Percentiles rank a stretch among this genome's conserved stretches.
phyloP scores from a whole-genome alignment of 176 grass and related monocot genomes.

The Carex kokanica region DNA sequence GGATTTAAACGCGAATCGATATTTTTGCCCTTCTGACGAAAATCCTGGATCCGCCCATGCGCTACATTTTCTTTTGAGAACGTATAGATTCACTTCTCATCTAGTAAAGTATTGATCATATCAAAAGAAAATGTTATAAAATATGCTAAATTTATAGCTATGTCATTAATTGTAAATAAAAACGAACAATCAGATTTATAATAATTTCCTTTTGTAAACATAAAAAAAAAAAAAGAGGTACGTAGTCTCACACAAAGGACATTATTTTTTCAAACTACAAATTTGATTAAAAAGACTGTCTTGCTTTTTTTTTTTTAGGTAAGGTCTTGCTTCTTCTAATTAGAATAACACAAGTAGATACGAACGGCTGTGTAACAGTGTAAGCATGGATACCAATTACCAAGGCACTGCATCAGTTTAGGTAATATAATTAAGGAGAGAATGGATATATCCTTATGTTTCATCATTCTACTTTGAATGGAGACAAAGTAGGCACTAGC shows the following conservation, averaged over 20 bases:
- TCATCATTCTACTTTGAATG: not conserved
- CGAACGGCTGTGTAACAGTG: not conserved
- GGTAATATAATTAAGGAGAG: not conserved
- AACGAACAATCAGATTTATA: no score
- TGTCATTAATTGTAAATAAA: not conserved
- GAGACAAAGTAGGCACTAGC: conserved; percentile 7
- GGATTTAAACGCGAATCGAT: no score
- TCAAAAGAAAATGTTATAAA: not conserved
- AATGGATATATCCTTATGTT: not conserved
- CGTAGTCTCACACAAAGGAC: no score
- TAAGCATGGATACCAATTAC: not conserved
- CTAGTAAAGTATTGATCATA: not conserved
- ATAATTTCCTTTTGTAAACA: no score
- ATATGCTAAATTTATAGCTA: not conserved
- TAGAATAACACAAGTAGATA: not conserved
- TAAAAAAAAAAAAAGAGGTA: no score
- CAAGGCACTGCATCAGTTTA: not conserved
- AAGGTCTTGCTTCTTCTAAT: no score
- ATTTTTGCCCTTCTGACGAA: no score
- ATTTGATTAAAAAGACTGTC: no score
- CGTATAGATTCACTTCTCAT: not conserved
- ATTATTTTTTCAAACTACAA: no score
- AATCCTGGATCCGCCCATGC: no score
- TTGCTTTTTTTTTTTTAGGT: no score
- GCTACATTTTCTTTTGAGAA: no score